These are phyloP conservation scores for Ceratobasidium sp. DNA, from an alignment of 1,284 basidiomycete genomes.

Conservation along the genomic window DNA sequence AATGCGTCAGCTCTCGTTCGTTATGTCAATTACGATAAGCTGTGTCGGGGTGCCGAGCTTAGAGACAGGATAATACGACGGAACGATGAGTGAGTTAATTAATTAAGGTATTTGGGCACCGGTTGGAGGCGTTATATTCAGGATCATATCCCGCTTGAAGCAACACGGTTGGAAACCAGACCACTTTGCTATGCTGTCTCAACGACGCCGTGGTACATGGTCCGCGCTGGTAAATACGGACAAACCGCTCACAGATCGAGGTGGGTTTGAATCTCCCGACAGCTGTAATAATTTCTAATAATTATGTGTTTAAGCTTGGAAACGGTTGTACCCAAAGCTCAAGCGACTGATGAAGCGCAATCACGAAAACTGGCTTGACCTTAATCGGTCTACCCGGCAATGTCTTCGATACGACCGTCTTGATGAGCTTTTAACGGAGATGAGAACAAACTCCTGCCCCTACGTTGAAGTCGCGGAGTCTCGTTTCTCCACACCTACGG, in stretches of 20 bases:
- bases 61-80: not conserved
- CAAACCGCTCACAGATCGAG: conserved; percentile 37
- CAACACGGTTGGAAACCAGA: conserved; percentile 21
- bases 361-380: not conserved
- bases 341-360: conserved; percentile 21
- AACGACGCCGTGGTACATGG: conserved; percentile 4
- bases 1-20: conserved; percentile 18
- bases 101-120: not conserved
- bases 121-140: not conserved
- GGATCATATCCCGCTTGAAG: conserved; percentile 20
- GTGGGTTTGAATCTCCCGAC: not conserved
- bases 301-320: conserved; percentile 13
- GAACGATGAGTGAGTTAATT: conserved; percentile 23
- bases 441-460: not conserved
- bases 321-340: conserved; percentile 36
- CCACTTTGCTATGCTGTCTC: conserved; percentile 17
- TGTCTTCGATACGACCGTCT: not conserved
- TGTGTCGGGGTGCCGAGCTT: not conserved
- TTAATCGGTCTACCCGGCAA: conserved; percentile 1
- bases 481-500: not conserved
- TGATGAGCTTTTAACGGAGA: conserved; percentile 15
- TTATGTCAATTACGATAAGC: not conserved
- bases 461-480: conserved; percentile 24
- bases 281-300: not conserved
- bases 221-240: not conserved